Evolutionary conservation across 176 grass and related monocot species (phyloP).

Genomic region (Triticum turgidum): DNA sequence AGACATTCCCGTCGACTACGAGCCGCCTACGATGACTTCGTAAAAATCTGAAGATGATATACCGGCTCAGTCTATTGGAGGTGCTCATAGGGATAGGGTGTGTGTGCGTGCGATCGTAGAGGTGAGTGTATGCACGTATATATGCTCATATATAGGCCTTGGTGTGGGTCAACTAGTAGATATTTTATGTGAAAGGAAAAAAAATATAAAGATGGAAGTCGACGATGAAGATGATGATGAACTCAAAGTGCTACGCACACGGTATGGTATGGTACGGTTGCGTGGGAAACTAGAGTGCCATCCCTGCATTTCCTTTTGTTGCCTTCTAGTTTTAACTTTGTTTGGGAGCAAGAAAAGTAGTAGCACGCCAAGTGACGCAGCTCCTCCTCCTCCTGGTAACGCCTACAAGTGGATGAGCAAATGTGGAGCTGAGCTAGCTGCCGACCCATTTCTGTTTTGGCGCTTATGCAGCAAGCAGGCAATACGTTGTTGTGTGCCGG

Average conservation of each 20-base stretch:
- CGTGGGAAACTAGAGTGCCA: not conserved
- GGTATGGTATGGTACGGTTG: not conserved
- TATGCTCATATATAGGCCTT: not conserved
- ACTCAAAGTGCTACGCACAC: not conserved
- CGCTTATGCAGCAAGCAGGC: not conserved
- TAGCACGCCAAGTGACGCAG: too few species aligned
- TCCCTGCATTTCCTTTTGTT: not conserved
- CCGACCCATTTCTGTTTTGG: not conserved
- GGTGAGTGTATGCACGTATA: too few species aligned
- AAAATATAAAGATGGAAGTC: not conserved
- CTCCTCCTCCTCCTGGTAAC: not conserved
- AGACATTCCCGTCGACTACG: too few species aligned
- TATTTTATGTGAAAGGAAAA: not conserved
- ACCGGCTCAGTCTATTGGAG: too few species aligned
- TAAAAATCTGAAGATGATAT: too few species aligned
- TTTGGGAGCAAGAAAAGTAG: conserved; percentile 8
- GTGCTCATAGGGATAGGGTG: too few species aligned
- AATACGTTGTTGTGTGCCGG: not conserved
- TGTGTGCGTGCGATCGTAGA: too few species aligned
- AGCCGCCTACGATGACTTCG: too few species aligned
- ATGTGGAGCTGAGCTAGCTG: not conserved
- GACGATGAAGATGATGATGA: not conserved
- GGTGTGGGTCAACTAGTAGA: not conserved
- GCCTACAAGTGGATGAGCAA: not conserved
- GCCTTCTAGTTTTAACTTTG: not conserved